A percentile compares a stretch with the other conserved stretches of the same genome.
These are phyloP conservation scores for Astragalus membranaceus DNA, from an alignment of 306 rosid species.

Conservation along the genomic window DNA sequence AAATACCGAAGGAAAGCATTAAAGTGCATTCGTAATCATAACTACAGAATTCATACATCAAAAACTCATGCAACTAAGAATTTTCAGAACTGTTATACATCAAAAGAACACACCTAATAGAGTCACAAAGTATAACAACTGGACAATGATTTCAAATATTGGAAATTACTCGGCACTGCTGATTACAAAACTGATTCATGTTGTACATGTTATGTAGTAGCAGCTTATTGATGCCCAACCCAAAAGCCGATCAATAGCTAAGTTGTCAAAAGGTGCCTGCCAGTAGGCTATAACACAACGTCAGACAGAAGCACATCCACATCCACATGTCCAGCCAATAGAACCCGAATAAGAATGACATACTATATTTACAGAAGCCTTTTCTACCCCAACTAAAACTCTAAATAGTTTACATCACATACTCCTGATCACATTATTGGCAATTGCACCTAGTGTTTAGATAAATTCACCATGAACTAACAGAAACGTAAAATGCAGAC, in stretches of 20 bases:
- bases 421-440: background rate
- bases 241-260: background rate
- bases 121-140: background rate
- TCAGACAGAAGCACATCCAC: background rate
- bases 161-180: background rate
- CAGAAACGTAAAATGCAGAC: background rate
- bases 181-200: background rate
- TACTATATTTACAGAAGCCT: background rate
- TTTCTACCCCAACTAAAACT: no score
- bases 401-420: no score
- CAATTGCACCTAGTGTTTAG: background rate
- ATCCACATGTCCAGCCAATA: background rate
- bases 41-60: background rate
- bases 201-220: background rate
- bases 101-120: background rate
- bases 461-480: background rate
- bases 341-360: background rate
- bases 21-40: conserved; percentile 18
- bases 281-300: background rate
- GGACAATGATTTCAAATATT: conserved; percentile 1
- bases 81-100: background rate
- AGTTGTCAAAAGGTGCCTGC: background rate
- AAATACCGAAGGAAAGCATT: conserved; percentile 20
- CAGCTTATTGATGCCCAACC: background rate
- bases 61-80: conserved; percentile 5